Evolutionary conservation across 805 yeast genomes (phyloP), one percentile per base, ranked within the genome.

Genomic region (Wickerhamomyces ciferrii): DNA sequence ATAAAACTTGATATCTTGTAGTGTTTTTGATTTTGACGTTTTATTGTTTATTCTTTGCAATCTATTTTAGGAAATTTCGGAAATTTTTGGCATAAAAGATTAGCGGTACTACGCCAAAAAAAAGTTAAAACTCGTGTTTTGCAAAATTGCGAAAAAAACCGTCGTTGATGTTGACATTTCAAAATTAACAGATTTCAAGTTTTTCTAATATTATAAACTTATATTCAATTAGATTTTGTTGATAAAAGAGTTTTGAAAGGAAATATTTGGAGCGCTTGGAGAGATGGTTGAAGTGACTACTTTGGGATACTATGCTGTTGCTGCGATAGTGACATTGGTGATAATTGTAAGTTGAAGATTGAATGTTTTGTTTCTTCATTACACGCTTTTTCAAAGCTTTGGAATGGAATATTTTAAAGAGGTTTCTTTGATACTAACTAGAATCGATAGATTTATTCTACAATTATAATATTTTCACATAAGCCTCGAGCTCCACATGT

Each of bases 401-500:
- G 27, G 27, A 24, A 24, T n/a, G n/a, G n/a, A 29, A 10, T 29
- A 11, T 5, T 29, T 6, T 15, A 29, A 29, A 29, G 32, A 6
- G 25, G 25, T 6, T 19, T 29, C 15, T n/a, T 10, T 21, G n/a
- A n/a, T 10, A 18, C 44, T 42, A 31, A 29, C 44, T n/a, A n/a
- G 3, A 9, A 18, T 5, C 10, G 6, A 5, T 18, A 20, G 36
- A 10, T 43, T 1, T 58, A 57, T 24, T 39, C 53, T 5, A 42
- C 41, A 8, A 45, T 58, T 10, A 36, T 48, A n/a, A n/a, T 57
- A 14, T 53, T 86, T 27, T 77, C 90, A 10, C 91, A 85, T 63
- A 65, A 61, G 5, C 94, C 94, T 8, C 68, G 95, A 43, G 52
- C 57, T 6, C 77, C 85, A 7, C 66, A 67, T 20, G 63, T 70